Percentiles rank a stretch among this genome's conserved stretches.
Conservation (phyloP, 169 alveolate species). For the Pseudocohnilembus persalinus region DNA sequence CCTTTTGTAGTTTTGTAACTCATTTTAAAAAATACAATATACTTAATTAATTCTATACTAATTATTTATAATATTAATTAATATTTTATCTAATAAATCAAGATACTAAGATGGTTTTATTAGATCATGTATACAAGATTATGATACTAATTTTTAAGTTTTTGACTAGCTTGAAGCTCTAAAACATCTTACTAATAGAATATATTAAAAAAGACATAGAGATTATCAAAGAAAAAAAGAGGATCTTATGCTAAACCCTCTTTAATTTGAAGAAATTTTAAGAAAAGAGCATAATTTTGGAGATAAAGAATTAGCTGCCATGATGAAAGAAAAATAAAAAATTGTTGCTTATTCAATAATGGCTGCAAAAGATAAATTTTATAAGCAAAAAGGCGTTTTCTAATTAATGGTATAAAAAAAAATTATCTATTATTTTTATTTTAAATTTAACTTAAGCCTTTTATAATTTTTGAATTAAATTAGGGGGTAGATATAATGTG, state of each 20-base stretch:
- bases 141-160: background rate
- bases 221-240: background rate
- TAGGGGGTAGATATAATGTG: background rate
- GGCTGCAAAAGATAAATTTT: background rate
- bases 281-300: background rate
- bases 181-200: background rate
- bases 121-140: background rate
- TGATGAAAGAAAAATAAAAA: too few species aligned
- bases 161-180: background rate
- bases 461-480: too few species aligned
- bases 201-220: background rate
- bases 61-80: too few species aligned
- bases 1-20: constrained; percentile 47
- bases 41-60: too few species aligned
- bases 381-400: background rate
- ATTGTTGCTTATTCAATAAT: background rate
- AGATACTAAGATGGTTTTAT: background rate
- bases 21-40: background rate
- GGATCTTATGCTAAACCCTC: background rate
- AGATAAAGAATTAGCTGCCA: background rate
- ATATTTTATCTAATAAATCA: too few species aligned
- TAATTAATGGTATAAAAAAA: background rate
- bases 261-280: background rate
- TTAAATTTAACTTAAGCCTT: too few species aligned
- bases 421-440: too few species aligned